These are phyloP conservation scores for Pythium folliculosum DNA, from an alignment of 352 stramenopile genomes.

Conservation along the genomic window DNA sequence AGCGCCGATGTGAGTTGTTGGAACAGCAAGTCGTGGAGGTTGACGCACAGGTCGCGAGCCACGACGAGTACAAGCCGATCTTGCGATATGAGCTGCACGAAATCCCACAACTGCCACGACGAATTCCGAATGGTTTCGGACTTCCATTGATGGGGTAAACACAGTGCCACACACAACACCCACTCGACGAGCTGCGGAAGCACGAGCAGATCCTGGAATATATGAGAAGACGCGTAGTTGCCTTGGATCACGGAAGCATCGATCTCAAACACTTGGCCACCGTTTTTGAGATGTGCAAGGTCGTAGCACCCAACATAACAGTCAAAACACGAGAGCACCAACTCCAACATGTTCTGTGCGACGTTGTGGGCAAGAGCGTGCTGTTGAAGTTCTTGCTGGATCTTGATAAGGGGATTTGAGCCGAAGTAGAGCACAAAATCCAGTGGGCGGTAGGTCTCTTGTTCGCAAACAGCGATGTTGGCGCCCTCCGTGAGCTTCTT, in stretches of 20 bases:
- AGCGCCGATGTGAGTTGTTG: slow-evolving; percentile 49
- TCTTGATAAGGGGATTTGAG: slow-evolving; percentile 52
- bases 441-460: slow-evolving; percentile 38
- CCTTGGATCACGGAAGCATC: slow-evolving; percentile 29
- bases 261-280: slow-evolving; percentile 47
- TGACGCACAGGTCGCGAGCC: slow-evolving; percentile 46
- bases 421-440: slow-evolving; percentile 68
- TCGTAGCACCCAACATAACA: slow-evolving; percentile 49
- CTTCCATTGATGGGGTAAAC: slow-evolving; percentile 36
- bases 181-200: slow-evolving; percentile 39
- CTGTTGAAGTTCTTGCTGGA: slow-evolving; percentile 58
- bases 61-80: slow-evolving; percentile 52
- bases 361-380: slow-evolving; percentile 40
- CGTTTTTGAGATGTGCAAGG: slow-evolving; percentile 50
- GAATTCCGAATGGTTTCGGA: slow-evolving; percentile 19
- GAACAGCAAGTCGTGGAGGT: slow-evolving; percentile 61
- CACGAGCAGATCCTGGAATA: slow-evolving; percentile 34
- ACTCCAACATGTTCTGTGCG: slow-evolving; percentile 32
- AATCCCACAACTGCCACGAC: slow-evolving; percentile 50
- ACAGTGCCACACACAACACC: slow-evolving; percentile 59
- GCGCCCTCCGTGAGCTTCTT: slow-evolving; percentile 12
- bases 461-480: neutral
- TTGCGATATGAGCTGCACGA: slow-evolving; percentile 51
- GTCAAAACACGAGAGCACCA: slow-evolving; percentile 61
- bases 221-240: slow-evolving; percentile 14